Evolutionary conservation across 2,329 filamentous ascomycete species (phyloP), one percentile per base, ranked within the genome.

Genomic region (Fusarium haematococcum): DNA sequence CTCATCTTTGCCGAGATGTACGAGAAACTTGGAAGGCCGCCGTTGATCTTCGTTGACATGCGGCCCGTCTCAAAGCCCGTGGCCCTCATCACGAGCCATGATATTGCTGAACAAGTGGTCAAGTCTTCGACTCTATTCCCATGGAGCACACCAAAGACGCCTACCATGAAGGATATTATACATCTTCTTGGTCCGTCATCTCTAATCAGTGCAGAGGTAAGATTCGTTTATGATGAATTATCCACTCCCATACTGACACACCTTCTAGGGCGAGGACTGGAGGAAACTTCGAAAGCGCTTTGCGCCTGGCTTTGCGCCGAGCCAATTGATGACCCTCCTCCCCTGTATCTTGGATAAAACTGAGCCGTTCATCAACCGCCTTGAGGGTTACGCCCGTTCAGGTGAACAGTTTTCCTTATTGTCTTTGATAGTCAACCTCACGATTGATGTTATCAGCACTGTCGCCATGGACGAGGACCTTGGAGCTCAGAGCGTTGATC

Each of bases 51-150:
- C 1, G 23, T 83, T 14, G 83, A 85, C 50, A 66, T 83, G 6
- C 79, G 83, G 14, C 84, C 84, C 3, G 48, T 81, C n/a, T 72
- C 63, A 18, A 77, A 68, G 11, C 79, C 83, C 13, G 76, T 85
- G 70, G 64, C 80, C 13, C n/a, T 84, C 23, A 63, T 85, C 14
- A 67, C 69, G 14, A 80, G 70, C 66, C 79, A 83, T 20, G 57
- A 43, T 6, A 23, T 60, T 60, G 57, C 57, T 27, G 57, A 60
- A 18, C 37, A 60, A 20, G 35, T 60, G 8, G n/a, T 37, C 11
- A 60, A 60, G 20, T 43, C 37, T 16, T 60, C 57, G 10, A 20
- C 18, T 16, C 13, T 60, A 7, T 30, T 43, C 39, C 35, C 57
- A 7, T 43, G 35, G 35, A 43, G 57, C 9, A 39, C 57, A 3